Evolutionary conservation across 495 filamentous ascomycete genomes (phyloP).

Genomic region (Massariosphaeria phaeospora): DNA sequence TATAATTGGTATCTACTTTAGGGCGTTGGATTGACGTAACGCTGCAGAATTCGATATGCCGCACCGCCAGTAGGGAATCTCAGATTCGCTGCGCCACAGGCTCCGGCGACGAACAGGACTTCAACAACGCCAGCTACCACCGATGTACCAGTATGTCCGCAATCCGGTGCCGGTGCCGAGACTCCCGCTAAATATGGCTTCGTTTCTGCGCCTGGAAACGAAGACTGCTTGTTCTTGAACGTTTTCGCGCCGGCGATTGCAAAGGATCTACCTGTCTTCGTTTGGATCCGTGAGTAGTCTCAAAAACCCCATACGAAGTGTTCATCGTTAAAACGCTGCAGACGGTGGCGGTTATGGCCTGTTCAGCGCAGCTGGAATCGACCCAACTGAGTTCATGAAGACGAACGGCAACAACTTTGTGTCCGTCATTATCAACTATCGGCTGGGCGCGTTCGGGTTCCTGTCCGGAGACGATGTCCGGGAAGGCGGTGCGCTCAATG

Average conservation of each 20-base stretch:
- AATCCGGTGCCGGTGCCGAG: slow-evolving; percentile 22
- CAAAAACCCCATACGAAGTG: neutral
- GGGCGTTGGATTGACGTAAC: slow-evolving; percentile 6
- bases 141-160: slow-evolving; percentile 28
- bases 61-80: slow-evolving; percentile 34
- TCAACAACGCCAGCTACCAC: slow-evolving; percentile 17
- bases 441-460: slow-evolving; percentile 40
- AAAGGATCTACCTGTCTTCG: slow-evolving; percentile 39
- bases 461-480: slow-evolving; percentile 33
- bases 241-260: slow-evolving; percentile 44
- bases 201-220: slow-evolving; percentile 36
- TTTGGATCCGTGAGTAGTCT: slow-evolving; percentile 43
- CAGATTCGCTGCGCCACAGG: slow-evolving; percentile 27
- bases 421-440: slow-evolving; percentile 39
- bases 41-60: slow-evolving; percentile 32
- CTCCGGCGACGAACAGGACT: slow-evolving; percentile 22
- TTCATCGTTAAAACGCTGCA: neutral
- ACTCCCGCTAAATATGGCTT: slow-evolving; percentile 24
- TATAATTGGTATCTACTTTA: too few species aligned
- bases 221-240: slow-evolving; percentile 53
- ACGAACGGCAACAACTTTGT: slow-evolving; percentile 45
- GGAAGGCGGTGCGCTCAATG: slow-evolving; percentile 38
- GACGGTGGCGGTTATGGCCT: slow-evolving; percentile 41
- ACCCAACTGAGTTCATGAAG: slow-evolving; percentile 42
- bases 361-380: slow-evolving; percentile 15